These are phyloP conservation scores for Vitellaria paradoxa DNA, from an alignment of 179 eudicot species.

Conservation along the genomic window DNA sequence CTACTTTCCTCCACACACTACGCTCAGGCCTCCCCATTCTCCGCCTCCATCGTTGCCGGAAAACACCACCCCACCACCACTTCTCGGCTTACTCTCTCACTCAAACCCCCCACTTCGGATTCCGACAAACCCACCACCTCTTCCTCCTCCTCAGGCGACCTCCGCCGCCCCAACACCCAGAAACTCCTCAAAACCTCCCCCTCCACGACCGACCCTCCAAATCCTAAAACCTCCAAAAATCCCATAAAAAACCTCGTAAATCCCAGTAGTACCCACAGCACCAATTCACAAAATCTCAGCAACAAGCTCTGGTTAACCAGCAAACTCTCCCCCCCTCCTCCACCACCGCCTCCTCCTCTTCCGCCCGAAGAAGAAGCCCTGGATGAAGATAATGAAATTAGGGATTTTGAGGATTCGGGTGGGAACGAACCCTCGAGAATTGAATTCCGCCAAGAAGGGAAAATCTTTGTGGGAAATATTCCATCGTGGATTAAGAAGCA, in stretches of 20 bases:
- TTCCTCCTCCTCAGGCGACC: conserved; percentile 30
- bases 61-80: conserved; percentile 23
- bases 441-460: conserved; percentile 67
- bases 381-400: conserved; percentile 3
- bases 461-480: conserved; percentile 82
- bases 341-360: conserved; percentile 36
- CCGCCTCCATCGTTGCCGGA: conserved; percentile 31
- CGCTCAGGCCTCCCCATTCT: conserved; percentile 29
- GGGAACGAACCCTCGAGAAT: background rate
- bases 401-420: conserved; percentile 6
- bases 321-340: conserved; percentile 70
- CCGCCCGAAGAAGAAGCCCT: conserved; percentile 16
- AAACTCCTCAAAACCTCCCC: conserved; percentile 38
- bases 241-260: conserved; percentile 51
- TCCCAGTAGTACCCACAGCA: conserved; percentile 25
- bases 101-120: conserved; percentile 26
- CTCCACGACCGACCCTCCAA: conserved; percentile 24
- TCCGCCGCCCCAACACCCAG: conserved; percentile 66
- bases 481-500: conserved; percentile 78
- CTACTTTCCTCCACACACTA: conserved; percentile 39
- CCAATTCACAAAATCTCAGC: conserved; percentile 35
- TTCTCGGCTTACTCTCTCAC: conserved; percentile 29
- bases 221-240: conserved; percentile 33
- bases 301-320: conserved; percentile 73
- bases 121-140: conserved; percentile 22